phyloP scores from a whole-genome alignment of 2,329 filamentous ascomycete species.

The Monilinia vaccinii-corymbosi region DNA sequence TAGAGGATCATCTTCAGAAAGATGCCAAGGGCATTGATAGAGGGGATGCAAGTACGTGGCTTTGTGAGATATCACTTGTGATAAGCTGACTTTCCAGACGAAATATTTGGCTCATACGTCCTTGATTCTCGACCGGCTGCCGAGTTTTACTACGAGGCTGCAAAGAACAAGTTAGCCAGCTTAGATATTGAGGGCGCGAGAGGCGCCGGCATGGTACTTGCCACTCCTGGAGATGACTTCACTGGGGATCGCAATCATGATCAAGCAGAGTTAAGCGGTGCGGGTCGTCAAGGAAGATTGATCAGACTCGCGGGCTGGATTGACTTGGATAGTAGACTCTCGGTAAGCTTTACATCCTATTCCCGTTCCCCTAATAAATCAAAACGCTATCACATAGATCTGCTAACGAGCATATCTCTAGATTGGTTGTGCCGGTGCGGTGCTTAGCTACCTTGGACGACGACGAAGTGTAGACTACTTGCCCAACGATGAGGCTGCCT shows the following conservation, averaged over 20 bases:
- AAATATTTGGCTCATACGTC: constrained; percentile 35
- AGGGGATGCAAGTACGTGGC: constrained; percentile 20
- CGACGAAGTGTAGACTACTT: constrained; percentile 54
- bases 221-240: constrained; percentile 46
- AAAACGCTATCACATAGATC: not conserved
- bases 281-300: constrained; percentile 51
- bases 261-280: constrained; percentile 34
- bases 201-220: constrained; percentile 46
- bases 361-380: not conserved
- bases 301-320: constrained; percentile 62
- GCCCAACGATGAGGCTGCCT: constrained; percentile 46
- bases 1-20: constrained; percentile 27
- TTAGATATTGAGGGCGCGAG: constrained; percentile 40
- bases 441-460: constrained; percentile 70
- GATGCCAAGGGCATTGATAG: constrained; percentile 25
- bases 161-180: constrained; percentile 55
- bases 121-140: constrained; percentile 60
- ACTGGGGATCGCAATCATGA: constrained; percentile 12
- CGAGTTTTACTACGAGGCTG: constrained; percentile 63
- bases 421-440: constrained; percentile 77
- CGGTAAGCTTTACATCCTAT: constrained; percentile 39
- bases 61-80: not conserved
- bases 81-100: constrained; percentile 24
- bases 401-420: constrained; percentile 6
- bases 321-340: constrained; percentile 63